These are phyloP conservation scores for Dioszegia crocea DNA, from an alignment of 768 basidiomycete species.

Conservation along the genomic window DNA sequence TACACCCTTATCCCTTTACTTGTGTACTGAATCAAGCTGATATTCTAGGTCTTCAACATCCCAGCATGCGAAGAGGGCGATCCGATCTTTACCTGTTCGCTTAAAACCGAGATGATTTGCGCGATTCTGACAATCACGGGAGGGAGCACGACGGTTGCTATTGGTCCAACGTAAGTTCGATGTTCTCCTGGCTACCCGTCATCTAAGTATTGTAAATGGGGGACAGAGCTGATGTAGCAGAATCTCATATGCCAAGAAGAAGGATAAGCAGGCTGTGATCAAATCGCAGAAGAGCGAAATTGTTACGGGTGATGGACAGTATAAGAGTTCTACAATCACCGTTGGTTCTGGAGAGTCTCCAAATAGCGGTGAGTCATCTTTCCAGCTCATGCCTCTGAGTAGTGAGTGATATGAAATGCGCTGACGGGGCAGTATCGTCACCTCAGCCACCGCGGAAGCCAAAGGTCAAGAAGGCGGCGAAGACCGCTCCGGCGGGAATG, in stretches of 20 bases:
- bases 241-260: slow-evolving; percentile 90
- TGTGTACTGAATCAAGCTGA: slow-evolving; percentile 8
- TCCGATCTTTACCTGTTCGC: slow-evolving; percentile 79
- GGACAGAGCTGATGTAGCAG: slow-evolving; percentile 51
- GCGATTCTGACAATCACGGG: slow-evolving; percentile 76
- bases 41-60: slow-evolving; percentile 66
- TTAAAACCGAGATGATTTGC: slow-evolving; percentile 91
- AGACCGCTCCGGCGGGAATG: slow-evolving; percentile 33
- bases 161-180: slow-evolving; percentile 76
- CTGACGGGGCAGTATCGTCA: slow-evolving; percentile 56
- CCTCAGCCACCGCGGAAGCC: slow-evolving; percentile 84
- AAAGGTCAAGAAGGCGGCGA: slow-evolving; percentile 77
- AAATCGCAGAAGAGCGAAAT: slow-evolving; percentile 86
- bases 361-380: slow-evolving; percentile 54
- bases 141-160: slow-evolving; percentile 65
- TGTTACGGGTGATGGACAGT: slow-evolving; percentile 68
- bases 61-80: slow-evolving; percentile 86
- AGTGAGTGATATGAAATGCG: too few relatives aligned
- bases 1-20: too few relatives aligned
- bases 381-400: background rate
- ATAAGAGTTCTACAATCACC: slow-evolving; percentile 88
- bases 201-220: background rate
- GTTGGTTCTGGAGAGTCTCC: slow-evolving; percentile 85
- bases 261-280: slow-evolving; percentile 84
- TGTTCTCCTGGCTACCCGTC: background rate